phyloP scores from a whole-genome alignment of 306 rosid species.

The Prunus mume region DNA sequence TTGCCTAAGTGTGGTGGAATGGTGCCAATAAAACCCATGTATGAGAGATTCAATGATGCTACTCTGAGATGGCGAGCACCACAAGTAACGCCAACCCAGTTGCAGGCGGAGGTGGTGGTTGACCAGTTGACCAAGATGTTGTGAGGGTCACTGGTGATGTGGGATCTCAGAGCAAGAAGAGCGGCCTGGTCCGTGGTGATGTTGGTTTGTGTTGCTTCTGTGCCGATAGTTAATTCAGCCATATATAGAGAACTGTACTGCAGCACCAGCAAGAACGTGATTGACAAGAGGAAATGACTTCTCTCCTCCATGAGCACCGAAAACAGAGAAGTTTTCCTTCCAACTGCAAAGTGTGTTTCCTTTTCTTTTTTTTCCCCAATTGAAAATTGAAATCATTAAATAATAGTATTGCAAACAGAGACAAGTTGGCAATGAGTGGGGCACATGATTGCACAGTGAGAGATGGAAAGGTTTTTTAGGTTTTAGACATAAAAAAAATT shows the following conservation, averaged over 20 bases:
- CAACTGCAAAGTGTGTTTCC: too few relatives aligned
- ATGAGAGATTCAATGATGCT: slow-evolving; percentile 4
- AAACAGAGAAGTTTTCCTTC: too few relatives aligned
- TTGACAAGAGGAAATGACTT: neutral
- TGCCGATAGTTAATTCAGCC: too few relatives aligned
- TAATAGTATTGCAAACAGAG: too few relatives aligned
- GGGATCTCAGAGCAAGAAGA: slow-evolving; percentile 22
- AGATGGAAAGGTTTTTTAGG: too few relatives aligned
- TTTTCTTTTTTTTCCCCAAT: too few relatives aligned
- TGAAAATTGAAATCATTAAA: too few relatives aligned
- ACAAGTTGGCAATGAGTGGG: too few relatives aligned
- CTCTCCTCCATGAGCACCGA: too few relatives aligned
- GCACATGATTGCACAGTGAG: too few relatives aligned
- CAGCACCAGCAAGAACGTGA: neutral
- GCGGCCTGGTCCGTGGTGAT: slow-evolving; percentile 18
- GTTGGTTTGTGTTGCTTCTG: neutral
- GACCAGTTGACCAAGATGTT: slow-evolving; percentile 20
- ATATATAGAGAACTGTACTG: too few relatives aligned
- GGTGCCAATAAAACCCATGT: slow-evolving; percentile 7
- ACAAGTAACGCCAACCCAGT: slow-evolving; percentile 22
- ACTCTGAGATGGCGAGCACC: slow-evolving; percentile 6
- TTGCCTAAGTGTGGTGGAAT: slow-evolving; percentile 17
- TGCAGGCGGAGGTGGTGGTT: slow-evolving; percentile 11
- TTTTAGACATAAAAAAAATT: too few relatives aligned
- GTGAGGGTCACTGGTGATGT: slow-evolving; percentile 15